Base-by-base conservation (phyloP, 1,139 yeast genomes). In the Blastobotrys illinoisensis region DNA sequence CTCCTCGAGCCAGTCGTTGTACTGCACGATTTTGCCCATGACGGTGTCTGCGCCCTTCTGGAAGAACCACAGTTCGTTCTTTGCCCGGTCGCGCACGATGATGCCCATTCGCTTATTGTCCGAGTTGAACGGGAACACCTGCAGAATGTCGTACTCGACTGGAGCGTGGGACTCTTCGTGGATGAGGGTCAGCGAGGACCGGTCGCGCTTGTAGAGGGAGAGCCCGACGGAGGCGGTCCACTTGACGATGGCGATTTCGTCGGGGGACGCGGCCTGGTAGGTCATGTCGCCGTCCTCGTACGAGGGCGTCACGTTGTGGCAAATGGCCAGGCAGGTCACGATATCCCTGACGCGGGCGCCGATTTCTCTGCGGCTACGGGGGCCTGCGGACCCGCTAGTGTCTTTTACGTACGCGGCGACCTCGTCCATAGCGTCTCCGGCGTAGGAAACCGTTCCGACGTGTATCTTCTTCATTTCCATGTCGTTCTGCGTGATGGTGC, bases 181-280 rank as follows among this genome's bases (percentile, higher is more conserved):
- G 48, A 81, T 67, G 51, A 93, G 72, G 0, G 88, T 77, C 62
- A 93, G 79, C 7, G 85, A 80, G 55, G 80, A 79, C 55, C 99
- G 80, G 68, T 95, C 99, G 64, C 99, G 81, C 64, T 83, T 85
- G 58, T 79, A 77, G 51, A 95, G 76, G 9, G 88, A 81, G 48
- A 95, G 74, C 0, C 99, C 99, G 36, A 91, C 95, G 4, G 76
- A 70, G 60, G 88, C 95, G 1, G 97, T 88, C 74, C 90, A 95
- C 66, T 86, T 86, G 26, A 95, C 98, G 62, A 95, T 93, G 19
- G 99, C 99, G 60, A 93, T 85, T 70, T 95, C 99, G 74, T 95
- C 99, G 0, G 99, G 99, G 0, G 98, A 91, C 0, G 98, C 97
- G 0, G 99, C 99, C 71, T 95, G 99, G 68, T 91, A 95, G 1